Percentiles rank a stretch among this genome's conserved stretches.
Evolutionary conservation across 352 stramenopile genomes (phyloP).

Genomic region (Phytopythium aichiense): DNA sequence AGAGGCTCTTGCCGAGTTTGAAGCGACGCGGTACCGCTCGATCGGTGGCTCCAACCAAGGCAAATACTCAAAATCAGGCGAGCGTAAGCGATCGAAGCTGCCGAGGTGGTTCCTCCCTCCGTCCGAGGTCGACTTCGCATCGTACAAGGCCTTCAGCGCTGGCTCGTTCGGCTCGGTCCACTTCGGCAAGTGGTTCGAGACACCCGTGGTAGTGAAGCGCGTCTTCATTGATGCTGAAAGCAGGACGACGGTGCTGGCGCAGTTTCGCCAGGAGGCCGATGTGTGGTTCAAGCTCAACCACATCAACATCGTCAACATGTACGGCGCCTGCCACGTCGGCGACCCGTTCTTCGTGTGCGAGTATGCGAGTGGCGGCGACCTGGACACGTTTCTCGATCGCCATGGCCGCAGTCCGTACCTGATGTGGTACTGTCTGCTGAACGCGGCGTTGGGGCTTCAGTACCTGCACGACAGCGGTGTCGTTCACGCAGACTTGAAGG

Average conservation of each 20-base stretch:
- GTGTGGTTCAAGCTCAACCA: slow-evolving; percentile 29
- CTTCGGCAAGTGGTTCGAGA: slow-evolving; percentile 23
- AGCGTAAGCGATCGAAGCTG: not conserved
- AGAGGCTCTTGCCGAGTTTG: not conserved
- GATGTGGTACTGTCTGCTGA: slow-evolving; percentile 22
- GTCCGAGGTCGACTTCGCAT: slow-evolving; percentile 25
- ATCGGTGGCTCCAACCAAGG: not conserved
- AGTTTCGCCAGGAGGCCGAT: slow-evolving; percentile 24
- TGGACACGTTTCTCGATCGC: slow-evolving; percentile 18
- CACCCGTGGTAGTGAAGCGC: slow-evolving; percentile 26
- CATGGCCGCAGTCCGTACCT: slow-evolving; percentile 1
- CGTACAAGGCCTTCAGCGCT: slow-evolving; percentile 15
- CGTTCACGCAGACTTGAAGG: slow-evolving; percentile 33
- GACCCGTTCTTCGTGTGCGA: slow-evolving; percentile 37
- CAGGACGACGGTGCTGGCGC: not conserved
- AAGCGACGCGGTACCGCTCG: not conserved
- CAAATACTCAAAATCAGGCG: not conserved
- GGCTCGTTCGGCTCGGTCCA: slow-evolving; percentile 22
- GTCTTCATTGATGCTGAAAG: slow-evolving; percentile 7
- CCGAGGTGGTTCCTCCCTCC: slow-evolving; percentile 27
- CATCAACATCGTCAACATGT: slow-evolving; percentile 31
- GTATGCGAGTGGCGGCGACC: slow-evolving; percentile 15
- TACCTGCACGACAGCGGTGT: slow-evolving; percentile 31
- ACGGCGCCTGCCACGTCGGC: slow-evolving; percentile 27
- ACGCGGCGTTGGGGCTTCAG: slow-evolving; percentile 17